Evolutionary conservation across 148 eudicot species (phyloP), one percentile per base, ranked within the genome.

Genomic region (Rheum nobile): DNA sequence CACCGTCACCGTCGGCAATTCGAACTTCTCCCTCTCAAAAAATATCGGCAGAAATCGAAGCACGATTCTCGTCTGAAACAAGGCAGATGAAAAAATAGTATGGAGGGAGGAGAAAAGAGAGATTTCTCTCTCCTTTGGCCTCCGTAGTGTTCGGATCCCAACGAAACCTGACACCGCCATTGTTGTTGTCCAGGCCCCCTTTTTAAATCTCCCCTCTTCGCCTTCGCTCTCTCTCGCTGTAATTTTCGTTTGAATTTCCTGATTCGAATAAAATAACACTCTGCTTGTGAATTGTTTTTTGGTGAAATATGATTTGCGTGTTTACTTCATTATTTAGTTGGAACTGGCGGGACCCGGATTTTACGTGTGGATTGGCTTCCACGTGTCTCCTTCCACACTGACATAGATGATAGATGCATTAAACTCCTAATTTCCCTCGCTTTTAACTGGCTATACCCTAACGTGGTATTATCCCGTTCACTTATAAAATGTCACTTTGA

Each of bases 1-100:
- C 76, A 46, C 50, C 74, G 68, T 75, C 78, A 72, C 72, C 50
- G n/a, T 44, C 19, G 75, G 63, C 61, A 61, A 79, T 71, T 76
- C 71, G 77, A 76, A 41, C 13, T 52, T 78, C 47, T 67, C 75
- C 78, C 78, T 71, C 83, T 74, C 79, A 26, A 11, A n/a, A 50
- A 50, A 50, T 3, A 44, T 17, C n/a, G 55, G 14, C 46, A 1
- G 14, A 12, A 42, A 42, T 42, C 46, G 46, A 42, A 42, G 46
- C 46, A 9, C 55, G 7, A 50, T 19, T 50, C 21, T 50, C 55
- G 24, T 50, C 55, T 22, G 24, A 50, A 19, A 50, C 55, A 50
- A 19, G 48, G 16, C 48, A 44, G 48, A 44, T 44, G 16, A 10
- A 35, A 35, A 44, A 44, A 44, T 6, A 6, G 19, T 19, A 4